Percentiles rank a stretch among this genome's conserved stretches.
Evolutionary conservation across 148 eudicot genomes (phyloP).

Genomic region (Rhododendron mucronatum): DNA sequence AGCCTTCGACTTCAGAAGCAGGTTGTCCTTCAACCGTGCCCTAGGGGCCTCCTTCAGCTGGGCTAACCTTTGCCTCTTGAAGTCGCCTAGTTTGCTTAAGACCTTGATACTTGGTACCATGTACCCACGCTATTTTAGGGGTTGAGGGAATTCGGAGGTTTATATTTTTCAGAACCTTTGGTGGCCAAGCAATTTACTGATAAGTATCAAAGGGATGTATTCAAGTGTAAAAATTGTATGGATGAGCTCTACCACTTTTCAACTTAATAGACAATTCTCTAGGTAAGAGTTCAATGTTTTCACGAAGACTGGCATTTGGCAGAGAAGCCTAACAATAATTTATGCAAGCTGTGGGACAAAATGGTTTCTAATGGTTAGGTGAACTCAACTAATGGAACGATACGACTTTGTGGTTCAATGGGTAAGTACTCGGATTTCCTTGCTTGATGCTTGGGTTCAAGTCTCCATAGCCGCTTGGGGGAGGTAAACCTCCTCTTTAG

Average conservation of each 20-base stretch:
- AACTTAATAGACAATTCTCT: not conserved
- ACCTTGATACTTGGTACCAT: too few species aligned
- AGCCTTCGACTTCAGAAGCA: too few species aligned
- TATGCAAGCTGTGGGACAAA: not conserved
- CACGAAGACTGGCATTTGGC: not conserved
- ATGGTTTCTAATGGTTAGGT: not conserved
- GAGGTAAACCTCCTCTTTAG: not conserved
- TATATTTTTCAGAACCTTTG: not conserved
- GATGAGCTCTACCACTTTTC: not conserved
- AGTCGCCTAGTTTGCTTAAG: too few species aligned
- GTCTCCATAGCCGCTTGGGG: not conserved
- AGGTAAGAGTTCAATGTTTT: not conserved
- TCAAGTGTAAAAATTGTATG: not conserved
- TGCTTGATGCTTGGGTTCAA: not conserved
- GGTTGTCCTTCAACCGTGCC: too few species aligned
- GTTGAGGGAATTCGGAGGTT: not conserved
- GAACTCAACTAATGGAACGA: not conserved
- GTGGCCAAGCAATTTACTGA: not conserved
- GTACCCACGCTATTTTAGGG: not conserved
- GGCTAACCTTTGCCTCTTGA: too few species aligned
- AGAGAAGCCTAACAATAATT: not conserved
- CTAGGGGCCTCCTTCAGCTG: too few species aligned
- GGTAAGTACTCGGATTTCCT: not conserved
- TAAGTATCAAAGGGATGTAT: not conserved
- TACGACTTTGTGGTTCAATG: not conserved